Conservation (phyloP, 345 rosid genomes). For the Gossypium raimondii region DNA sequence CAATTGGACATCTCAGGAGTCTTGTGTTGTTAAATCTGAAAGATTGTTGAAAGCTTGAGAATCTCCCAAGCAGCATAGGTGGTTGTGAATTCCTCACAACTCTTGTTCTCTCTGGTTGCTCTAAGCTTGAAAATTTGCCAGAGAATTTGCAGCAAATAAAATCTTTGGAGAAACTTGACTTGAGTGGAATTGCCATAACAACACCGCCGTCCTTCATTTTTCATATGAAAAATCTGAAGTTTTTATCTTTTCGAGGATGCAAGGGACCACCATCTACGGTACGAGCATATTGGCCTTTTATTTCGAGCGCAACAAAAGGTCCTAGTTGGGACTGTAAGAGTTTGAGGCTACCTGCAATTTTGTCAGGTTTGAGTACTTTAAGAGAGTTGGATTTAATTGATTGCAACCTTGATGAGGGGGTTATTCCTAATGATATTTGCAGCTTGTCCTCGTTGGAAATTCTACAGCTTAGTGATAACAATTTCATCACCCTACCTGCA, state of each 20-base stretch:
- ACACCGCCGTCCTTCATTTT: background rate
- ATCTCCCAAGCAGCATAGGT: slow-evolving; percentile 26
- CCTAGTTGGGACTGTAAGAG: background rate
- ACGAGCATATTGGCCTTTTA: background rate
- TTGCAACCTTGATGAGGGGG: slow-evolving; percentile 19
- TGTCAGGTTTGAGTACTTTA: slow-evolving; percentile 25
- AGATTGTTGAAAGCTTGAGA: slow-evolving; percentile 20
- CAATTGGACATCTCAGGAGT: slow-evolving; percentile 7
- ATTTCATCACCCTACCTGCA: slow-evolving; percentile 25
- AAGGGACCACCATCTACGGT: background rate
- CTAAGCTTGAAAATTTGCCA: background rate
- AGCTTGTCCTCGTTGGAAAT: slow-evolving; percentile 19
- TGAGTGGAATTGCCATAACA: slow-evolving; percentile 20
- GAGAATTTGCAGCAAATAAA: background rate
- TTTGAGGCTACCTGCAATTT: slow-evolving; percentile 4
- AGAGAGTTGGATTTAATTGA: slow-evolving; percentile 22
- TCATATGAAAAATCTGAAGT: slow-evolving; percentile 21
- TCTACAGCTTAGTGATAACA: slow-evolving; percentile 23
- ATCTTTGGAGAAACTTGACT: background rate
- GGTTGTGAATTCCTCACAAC: slow-evolving; percentile 19
- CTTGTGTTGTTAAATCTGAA: slow-evolving; percentile 21
- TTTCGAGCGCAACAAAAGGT: background rate
- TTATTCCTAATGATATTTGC: slow-evolving; percentile 24
- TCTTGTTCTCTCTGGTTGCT: slow-evolving; percentile 5
- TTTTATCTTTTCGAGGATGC: background rate